phyloP scores from a whole-genome alignment of 441 rosid species.

The Manihot esculenta region DNA sequence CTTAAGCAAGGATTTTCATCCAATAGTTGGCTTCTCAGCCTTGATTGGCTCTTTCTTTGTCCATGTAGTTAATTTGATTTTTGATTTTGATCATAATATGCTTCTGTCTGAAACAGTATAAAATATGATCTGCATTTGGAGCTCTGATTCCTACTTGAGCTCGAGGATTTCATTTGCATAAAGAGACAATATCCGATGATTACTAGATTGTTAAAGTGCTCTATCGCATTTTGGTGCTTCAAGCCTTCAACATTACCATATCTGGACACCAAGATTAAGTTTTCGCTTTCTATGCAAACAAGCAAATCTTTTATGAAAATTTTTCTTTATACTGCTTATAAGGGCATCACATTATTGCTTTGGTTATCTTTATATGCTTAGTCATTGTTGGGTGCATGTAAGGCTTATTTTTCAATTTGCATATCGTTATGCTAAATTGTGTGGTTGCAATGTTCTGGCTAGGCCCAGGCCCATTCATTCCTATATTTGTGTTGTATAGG shows the following conservation, averaged over 20 bases:
- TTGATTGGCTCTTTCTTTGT: background rate
- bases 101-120: background rate
- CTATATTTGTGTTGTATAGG: too few relatives aligned
- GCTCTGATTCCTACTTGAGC: background rate
- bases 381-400: background rate
- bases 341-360: background rate
- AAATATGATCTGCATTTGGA: background rate
- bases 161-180: background rate
- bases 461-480: background rate
- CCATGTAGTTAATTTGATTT: background rate
- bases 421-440: background rate
- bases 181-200: background rate
- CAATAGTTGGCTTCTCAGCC: background rate
- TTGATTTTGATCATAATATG: too few relatives aligned
- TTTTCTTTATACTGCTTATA: background rate
- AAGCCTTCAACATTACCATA: background rate
- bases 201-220: too few relatives aligned
- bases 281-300: background rate
- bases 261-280: background rate
- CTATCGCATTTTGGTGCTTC: too few relatives aligned
- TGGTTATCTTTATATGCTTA: too few relatives aligned
- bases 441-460: background rate
- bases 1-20: too few relatives aligned
- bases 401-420: background rate
- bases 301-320: too few relatives aligned